A percentile compares a stretch with the other conserved stretches of the same genome.
phyloP scores from a whole-genome alignment of 2,329 filamentous ascomycete species.

The Metarhizium humberi region DNA sequence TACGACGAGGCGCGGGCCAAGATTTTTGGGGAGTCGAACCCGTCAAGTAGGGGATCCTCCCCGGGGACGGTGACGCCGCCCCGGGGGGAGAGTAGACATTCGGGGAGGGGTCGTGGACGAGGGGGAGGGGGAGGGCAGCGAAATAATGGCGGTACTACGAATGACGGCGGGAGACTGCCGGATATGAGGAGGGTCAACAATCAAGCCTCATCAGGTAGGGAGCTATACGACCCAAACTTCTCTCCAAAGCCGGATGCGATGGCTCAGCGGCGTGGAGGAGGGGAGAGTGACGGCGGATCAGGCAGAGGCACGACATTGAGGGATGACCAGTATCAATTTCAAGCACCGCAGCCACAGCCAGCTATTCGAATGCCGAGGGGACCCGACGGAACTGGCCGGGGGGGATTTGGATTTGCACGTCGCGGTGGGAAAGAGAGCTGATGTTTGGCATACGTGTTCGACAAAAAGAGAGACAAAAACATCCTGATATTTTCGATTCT shows the following conservation, averaged over 20 bases:
- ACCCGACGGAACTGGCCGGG: constrained; percentile 66
- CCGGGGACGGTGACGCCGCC: constrained; percentile 54
- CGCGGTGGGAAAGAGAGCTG: constrained; percentile 42
- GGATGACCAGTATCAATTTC: constrained; percentile 28
- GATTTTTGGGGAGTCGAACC: constrained; percentile 62
- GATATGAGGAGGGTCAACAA: constrained; percentile 15
- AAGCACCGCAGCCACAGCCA: constrained; percentile 44
- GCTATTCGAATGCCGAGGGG: constrained; percentile 67
- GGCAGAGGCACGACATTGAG: constrained; percentile 28
- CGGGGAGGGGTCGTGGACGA: constrained; percentile 36
- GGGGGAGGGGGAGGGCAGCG: constrained; percentile 25
- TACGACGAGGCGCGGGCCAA: constrained; percentile 85
- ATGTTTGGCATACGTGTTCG: constrained; percentile 8
- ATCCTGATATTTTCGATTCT: background rate
- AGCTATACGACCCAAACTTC: constrained; percentile 73
- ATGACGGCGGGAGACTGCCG: constrained; percentile 6
- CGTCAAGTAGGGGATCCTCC: constrained; percentile 49
- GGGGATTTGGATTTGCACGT: constrained; percentile 66
- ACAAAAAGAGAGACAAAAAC: background rate
- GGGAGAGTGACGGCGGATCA: constrained; percentile 21
- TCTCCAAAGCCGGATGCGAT: constrained; percentile 51
- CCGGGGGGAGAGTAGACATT: constrained; percentile 21
- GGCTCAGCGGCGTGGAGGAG: constrained; percentile 31
- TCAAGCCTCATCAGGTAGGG: constrained; percentile 30
- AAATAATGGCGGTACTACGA: constrained; percentile 14